Percentiles rank a stretch among this genome's conserved stretches.
These are phyloP conservation scores for Fusarium tricinctum DNA, from an alignment of 2,329 filamentous ascomycete genomes.

Conservation along the genomic window DNA sequence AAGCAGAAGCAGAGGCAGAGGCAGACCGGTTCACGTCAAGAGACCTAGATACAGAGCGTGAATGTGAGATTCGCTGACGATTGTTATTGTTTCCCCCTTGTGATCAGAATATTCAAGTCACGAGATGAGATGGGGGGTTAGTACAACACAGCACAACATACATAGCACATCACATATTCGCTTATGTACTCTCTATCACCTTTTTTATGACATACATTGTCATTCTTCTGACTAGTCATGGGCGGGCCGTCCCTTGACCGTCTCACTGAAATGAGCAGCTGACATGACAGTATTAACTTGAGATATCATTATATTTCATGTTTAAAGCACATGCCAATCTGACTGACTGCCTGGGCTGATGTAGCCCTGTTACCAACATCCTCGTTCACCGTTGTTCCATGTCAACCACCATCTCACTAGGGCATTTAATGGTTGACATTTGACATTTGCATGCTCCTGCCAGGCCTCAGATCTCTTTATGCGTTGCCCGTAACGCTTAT, in stretches of 20 bases:
- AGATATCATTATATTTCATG: no score
- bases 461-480: conserved; percentile 46
- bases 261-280: conserved; percentile 40
- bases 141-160: not conserved
- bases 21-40: conserved; percentile 22
- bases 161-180: conserved; percentile 4
- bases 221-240: conserved; percentile 30
- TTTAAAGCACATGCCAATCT: conserved; percentile 3
- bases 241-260: conserved; percentile 49
- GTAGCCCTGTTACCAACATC: conserved; percentile 22
- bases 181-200: conserved; percentile 12
- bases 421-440: no score
- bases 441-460: conserved; percentile 38
- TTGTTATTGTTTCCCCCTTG: no score
- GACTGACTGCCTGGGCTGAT: conserved; percentile 28
- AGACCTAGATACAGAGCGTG: no score
- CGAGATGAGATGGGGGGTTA: not conserved
- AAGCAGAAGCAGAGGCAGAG: not conserved
- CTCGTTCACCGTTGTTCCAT: conserved; percentile 19
- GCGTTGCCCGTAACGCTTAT: conserved; percentile 43
- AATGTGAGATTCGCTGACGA: no score
- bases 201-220: not conserved
- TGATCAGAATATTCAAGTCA: conserved; percentile 3
- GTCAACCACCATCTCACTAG: conserved; percentile 20
- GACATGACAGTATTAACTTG: conserved; percentile 10